Conservation (phyloP, 202 grass and related monocot genomes). For the Brachypodium distachyon region DNA sequence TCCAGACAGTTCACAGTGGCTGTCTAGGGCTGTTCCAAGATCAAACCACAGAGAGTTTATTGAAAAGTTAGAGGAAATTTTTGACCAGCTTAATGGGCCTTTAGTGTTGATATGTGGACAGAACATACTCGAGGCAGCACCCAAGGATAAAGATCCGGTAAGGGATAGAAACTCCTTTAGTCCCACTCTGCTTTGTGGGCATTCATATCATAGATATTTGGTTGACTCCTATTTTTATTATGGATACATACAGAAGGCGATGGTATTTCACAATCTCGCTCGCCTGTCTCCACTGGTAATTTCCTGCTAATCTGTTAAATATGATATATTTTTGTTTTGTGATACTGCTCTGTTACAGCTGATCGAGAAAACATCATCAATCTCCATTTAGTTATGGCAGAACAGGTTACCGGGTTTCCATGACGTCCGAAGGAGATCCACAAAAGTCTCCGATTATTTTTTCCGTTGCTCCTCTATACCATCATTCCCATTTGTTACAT, state of each 20-base stretch:
- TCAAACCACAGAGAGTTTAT: constrained; percentile 79
- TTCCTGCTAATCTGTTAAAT: constrained; percentile 5
- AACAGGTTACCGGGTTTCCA: neutral
- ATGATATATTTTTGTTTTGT: constrained; percentile 17
- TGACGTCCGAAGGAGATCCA: neutral
- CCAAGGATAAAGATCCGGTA: constrained; percentile 47
- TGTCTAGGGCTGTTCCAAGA: constrained; percentile 67
- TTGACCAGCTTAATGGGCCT: constrained; percentile 70
- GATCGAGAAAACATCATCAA: neutral
- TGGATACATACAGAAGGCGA: constrained; percentile 23
- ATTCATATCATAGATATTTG: constrained; percentile 12
- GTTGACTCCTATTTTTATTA: constrained; percentile 1
- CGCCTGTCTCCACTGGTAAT: constrained; percentile 34
- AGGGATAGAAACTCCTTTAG: constrained; percentile 12
- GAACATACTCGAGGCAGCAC: constrained; percentile 39
- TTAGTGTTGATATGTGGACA: constrained; percentile 87
- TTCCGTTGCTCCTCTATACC: neutral
- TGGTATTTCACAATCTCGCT: constrained; percentile 24
- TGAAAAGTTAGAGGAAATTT: constrained; percentile 63
- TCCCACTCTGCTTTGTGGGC: neutral
- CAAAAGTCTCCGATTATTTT: neutral
- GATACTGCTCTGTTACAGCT: neutral
- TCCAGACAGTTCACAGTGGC: constrained; percentile 82
- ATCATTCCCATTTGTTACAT: neutral
- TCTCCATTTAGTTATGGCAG: neutral